Conservation (phyloP, 2,329 filamentous ascomycete genomes). For the Venturia carpophila region DNA sequence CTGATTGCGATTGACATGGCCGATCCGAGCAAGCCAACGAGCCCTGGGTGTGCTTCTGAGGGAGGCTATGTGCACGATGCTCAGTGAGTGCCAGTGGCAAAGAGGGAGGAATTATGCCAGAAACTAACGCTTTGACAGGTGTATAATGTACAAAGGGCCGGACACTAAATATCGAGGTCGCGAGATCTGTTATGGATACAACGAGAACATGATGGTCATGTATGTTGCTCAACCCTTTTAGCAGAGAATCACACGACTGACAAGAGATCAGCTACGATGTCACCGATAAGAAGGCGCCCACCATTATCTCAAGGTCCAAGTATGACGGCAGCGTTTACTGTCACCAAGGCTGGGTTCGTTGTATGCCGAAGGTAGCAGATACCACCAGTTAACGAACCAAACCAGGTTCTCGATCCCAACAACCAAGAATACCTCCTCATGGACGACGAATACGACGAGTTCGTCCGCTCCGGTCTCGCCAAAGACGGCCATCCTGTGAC, state of each 20-base stretch:
- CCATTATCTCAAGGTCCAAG: slow-evolving; percentile 45
- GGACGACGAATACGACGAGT: slow-evolving; percentile 47
- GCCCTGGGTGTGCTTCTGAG: slow-evolving; percentile 46
- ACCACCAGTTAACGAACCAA: background rate
- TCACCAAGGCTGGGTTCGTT: slow-evolving; percentile 45
- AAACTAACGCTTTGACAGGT: slow-evolving; percentile 1
- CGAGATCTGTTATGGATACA: slow-evolving; percentile 52
- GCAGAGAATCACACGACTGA: background rate
- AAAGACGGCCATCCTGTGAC: slow-evolving; percentile 41
- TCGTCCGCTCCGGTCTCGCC: slow-evolving; percentile 32
- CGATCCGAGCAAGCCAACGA: slow-evolving; percentile 45
- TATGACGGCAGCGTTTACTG: slow-evolving; percentile 53
- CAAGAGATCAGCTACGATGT: slow-evolving; percentile 37
- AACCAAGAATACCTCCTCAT: slow-evolving; percentile 41
- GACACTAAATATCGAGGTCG: slow-evolving; percentile 40
- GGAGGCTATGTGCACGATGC: slow-evolving; percentile 57
- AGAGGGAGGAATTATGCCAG: background rate
- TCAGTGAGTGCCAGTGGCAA: slow-evolving; percentile 45
- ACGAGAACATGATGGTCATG: slow-evolving; percentile 45
- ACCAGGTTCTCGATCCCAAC: slow-evolving; percentile 37
- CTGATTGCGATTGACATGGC: slow-evolving; percentile 53
- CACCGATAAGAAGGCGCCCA: slow-evolving; percentile 40
- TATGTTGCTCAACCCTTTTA: background rate
- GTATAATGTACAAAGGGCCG: slow-evolving; percentile 42
- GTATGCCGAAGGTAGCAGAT: background rate